These are phyloP conservation scores for Bolboschoenus planiculmis DNA, from an alignment of 176 grass and related monocot species.

Conservation along the genomic window DNA sequence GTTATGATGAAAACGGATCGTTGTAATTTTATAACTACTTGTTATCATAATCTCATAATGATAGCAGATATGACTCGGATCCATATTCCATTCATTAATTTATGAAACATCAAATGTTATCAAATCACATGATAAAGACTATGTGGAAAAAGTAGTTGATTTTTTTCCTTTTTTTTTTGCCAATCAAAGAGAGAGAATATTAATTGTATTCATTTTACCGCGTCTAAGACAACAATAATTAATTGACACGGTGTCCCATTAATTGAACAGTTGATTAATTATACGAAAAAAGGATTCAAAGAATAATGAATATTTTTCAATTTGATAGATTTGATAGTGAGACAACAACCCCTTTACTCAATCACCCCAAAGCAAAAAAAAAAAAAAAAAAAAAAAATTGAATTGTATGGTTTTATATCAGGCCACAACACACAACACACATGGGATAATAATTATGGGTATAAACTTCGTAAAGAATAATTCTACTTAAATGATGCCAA, in stretches of 20 bases:
- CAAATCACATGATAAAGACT: not conserved
- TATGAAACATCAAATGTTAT: not conserved
- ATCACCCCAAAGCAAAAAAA: not conserved
- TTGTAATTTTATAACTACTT: too few species aligned
- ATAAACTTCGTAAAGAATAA: not conserved
- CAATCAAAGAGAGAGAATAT: not conserved
- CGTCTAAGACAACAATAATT: too few species aligned
- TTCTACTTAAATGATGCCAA: not conserved
- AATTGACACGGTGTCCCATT: too few species aligned
- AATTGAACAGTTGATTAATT: too few species aligned
- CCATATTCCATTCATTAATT: not conserved
- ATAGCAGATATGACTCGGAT: too few species aligned
- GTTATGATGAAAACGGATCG: too few species aligned
- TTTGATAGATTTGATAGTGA: not conserved
- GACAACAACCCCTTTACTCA: not conserved
- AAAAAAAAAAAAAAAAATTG: too few species aligned
- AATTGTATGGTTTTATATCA: not conserved
- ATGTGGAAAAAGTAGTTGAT: not conserved
- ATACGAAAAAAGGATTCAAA: too few species aligned
- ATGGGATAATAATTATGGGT: not conserved
- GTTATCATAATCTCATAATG: too few species aligned
- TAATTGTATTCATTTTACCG: not conserved
- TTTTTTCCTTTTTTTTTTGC: too few species aligned
- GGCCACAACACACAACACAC: not conserved
- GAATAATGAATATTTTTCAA: not conserved